Evolutionary conservation across 2,329 filamentous ascomycete species (phyloP), one percentile per base, ranked within the genome.

Genomic region (Curvularia lunata): DNA sequence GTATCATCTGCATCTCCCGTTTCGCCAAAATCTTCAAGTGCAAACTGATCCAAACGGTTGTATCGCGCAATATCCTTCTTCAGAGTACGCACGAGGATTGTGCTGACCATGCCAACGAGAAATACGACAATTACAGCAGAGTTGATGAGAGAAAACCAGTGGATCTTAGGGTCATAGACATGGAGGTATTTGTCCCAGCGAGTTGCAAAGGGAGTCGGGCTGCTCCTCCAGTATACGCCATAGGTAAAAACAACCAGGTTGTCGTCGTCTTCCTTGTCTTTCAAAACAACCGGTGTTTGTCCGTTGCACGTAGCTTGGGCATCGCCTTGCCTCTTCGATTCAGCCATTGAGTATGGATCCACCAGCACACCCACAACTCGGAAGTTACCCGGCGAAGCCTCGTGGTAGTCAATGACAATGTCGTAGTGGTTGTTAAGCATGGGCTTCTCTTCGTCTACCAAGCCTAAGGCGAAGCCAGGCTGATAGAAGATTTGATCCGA

Each of bases 101-200:
- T 96, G 77, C 90, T 89, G 63, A 99, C 95, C 69, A 95, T 97
- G 45, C 92, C 86, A 34, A 94, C 88, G 40, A 98, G 83, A 78
- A 98, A 95, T 48, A 97, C 85, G 49, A 99, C 93, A 61, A 99
- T 96, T 43, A 98, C 88, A 48, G 95, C 91, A 34, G 93, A 97
- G 78, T 97, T 97, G 79, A 98, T 91, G 48, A 99, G 87, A 58
- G 93, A 97, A 81, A 98, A 97, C 95, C 95, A 99, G 78, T 99
- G 95, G 69, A 99, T 98, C 82, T 95, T 96, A 51, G 95, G 93
- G 76, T 98, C 93, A 73, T 93, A 96, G 28, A 99, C 94, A 72
- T 98, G 94, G 34, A 99, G 84, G 75, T 98, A 98, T 79, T 97
- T 98, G 83, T 99, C 95, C 95, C 95, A 99, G 64, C 95, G 87